Base-by-base conservation (phyloP, 495 filamentous ascomycete genomes). In the Neurospora pannonica region DNA sequence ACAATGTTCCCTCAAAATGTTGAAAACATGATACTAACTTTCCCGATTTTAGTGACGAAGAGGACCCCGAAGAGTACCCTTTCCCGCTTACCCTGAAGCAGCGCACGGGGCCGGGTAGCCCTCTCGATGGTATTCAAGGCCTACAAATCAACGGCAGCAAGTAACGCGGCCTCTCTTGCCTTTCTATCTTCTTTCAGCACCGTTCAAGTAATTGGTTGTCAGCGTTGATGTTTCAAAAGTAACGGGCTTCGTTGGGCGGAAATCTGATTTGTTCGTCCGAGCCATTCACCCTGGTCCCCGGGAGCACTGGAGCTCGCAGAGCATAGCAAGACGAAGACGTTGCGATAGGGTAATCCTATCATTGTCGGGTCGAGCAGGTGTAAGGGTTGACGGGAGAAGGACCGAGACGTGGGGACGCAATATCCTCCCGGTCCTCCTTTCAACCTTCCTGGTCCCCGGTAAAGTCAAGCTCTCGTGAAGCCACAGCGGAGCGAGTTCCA, bases 41-140 rank as follows among this genome's bases (percentile, higher is more conserved):
- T 24, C 21, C 77, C 11, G 48, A 60, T 60, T 81, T 76, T 75
- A 97, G 93, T 84, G 95, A 97, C 81, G 95, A 99, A 83, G 96
- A 99, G 83, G 94, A 97, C 74, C 90, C 93, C 6, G 96, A 98
- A 28, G 95, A 98, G 74, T 97, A 95, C 79, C 91, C 92, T 38
- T 97, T 96, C 86, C 94, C 95, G 31, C 88, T 98, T 39, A 97
- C 94, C 4, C 86, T 98, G 69, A 83, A 89, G 54, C 88, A 87
- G 81, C 81, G 82, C 38, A 74, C 81, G 2, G 83, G 79, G 2
- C 77, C 80, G 1, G 82, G 75, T 17, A 83, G 82, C 37, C 83
- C 84, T n/a, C 78, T 84, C 0, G 81, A 81, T 38, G 77, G 78
- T 24, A 72, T 79, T 17, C 82, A 82, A 19, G 54, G 54, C 0